phyloP scores from a whole-genome alignment of 2,329 filamentous ascomycete species.

The Paracorniculantispora psalliotae region DNA sequence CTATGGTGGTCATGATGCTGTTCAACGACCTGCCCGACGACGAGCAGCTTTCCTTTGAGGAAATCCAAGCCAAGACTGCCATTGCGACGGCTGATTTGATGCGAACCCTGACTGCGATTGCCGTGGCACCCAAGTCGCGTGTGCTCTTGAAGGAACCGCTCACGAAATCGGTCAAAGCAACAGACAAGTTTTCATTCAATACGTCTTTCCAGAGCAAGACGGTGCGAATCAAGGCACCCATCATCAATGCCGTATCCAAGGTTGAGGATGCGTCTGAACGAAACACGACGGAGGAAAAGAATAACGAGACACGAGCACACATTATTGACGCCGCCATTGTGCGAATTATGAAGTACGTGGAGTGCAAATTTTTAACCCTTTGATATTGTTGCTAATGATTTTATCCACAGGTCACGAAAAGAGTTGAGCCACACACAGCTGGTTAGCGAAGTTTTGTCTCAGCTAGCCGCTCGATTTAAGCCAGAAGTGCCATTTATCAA shows the following conservation, averaged over 20 bases:
- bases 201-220: conserved; percentile 74
- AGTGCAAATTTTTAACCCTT: background rate
- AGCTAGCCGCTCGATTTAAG: conserved; percentile 64
- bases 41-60: conserved; percentile 56
- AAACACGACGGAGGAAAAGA: conserved; percentile 70
- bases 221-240: conserved; percentile 83
- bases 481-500: conserved; percentile 76
- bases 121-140: conserved; percentile 76
- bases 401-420: conserved; percentile 61
- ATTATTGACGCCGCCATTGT: conserved; percentile 74
- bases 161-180: conserved; percentile 69
- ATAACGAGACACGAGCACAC: conserved; percentile 64
- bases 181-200: conserved; percentile 81
- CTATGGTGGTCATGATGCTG: conserved; percentile 81
- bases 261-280: conserved; percentile 70
- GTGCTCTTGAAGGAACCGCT: conserved; percentile 76
- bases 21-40: conserved; percentile 71
- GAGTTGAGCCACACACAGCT: conserved; percentile 64
- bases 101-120: conserved; percentile 74
- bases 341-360: conserved; percentile 78
- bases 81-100: conserved; percentile 71
- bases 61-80: conserved; percentile 77
- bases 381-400: conserved; percentile 23
- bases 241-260: conserved; percentile 75
- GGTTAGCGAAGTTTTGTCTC: conserved; percentile 65